Evolutionary conservation across 2,329 filamentous ascomycete genomes (phyloP).

Genomic region (Sporothrix variecibatus): DNA sequence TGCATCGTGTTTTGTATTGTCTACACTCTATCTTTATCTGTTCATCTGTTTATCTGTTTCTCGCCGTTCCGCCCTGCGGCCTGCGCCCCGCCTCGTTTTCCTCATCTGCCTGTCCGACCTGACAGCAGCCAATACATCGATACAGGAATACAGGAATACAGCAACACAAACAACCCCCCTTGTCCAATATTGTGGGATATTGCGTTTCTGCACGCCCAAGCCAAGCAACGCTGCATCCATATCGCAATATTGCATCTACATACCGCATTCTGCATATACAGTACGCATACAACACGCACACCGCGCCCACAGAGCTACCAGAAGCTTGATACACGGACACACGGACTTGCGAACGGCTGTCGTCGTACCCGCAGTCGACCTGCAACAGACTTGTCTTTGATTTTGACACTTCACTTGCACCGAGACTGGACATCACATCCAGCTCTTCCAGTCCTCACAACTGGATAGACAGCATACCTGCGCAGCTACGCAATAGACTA

Average conservation of each 20-base stretch:
- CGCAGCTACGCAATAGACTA: conserved; percentile 18
- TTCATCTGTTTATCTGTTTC: not conserved
- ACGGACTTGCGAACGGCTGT: not conserved
- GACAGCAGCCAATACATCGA: conserved; percentile 9
- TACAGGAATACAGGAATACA: not conserved
- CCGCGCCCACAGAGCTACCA: not conserved
- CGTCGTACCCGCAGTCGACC: not conserved
- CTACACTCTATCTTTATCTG: not conserved
- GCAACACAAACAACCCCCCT: not conserved
- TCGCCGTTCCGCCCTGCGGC: not conserved
- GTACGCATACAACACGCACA: not conserved
- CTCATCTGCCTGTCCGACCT: not conserved
- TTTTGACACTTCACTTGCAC: not conserved
- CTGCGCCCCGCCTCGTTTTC: conserved; percentile 6
- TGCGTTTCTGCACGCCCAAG: not conserved
- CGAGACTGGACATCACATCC: not conserved
- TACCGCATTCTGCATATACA: not conserved
- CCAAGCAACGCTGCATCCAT: not conserved
- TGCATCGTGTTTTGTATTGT: not conserved
- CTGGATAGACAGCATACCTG: not conserved
- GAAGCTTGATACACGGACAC: not conserved
- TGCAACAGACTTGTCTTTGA: not conserved
- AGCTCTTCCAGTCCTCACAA: not conserved
- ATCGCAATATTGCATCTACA: not conserved
- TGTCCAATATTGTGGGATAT: conserved; percentile 23